Conservation (phyloP, 2,329 filamentous ascomycete species). For the Waltergamsia citrina region DNA sequence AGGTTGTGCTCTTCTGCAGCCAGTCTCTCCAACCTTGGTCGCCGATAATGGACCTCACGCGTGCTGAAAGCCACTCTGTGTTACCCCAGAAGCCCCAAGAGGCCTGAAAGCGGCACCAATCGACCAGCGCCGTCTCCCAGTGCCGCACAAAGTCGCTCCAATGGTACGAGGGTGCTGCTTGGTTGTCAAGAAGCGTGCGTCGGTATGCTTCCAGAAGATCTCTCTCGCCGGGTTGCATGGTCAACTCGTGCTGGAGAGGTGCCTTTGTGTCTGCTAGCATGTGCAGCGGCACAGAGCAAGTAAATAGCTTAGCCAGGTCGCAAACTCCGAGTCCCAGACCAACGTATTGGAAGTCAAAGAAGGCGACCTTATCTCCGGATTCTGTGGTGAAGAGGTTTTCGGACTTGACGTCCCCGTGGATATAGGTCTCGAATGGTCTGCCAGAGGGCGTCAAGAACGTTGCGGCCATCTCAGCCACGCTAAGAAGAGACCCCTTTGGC, state of each 20-base stretch:
- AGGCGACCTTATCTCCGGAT: slow-evolving; percentile 41
- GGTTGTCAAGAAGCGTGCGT: slow-evolving; percentile 14
- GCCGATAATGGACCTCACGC: slow-evolving; percentile 37
- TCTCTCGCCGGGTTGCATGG: slow-evolving; percentile 41
- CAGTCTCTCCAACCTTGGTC: slow-evolving; percentile 35
- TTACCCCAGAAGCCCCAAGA: slow-evolving; percentile 56
- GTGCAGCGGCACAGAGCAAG: slow-evolving; percentile 49
- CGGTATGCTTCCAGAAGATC: slow-evolving; percentile 42
- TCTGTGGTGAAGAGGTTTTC: slow-evolving; percentile 55
- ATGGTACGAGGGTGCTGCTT: slow-evolving; percentile 25
- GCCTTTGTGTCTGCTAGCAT: slow-evolving; percentile 31
- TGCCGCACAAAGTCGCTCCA: slow-evolving; percentile 47
- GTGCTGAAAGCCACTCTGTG: slow-evolving; percentile 45
- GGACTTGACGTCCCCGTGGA: slow-evolving; percentile 62
- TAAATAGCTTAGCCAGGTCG: slow-evolving; percentile 59
- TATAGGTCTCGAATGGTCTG: slow-evolving; percentile 40
- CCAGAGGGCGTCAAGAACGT: slow-evolving; percentile 35
- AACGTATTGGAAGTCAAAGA: slow-evolving; percentile 63
- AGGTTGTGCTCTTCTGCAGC: slow-evolving; percentile 20
- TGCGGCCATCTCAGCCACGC: slow-evolving; percentile 44
- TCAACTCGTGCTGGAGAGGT: slow-evolving; percentile 24
- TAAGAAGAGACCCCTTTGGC: slow-evolving; percentile 11
- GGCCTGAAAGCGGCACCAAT: slow-evolving; percentile 55
- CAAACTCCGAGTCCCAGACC: slow-evolving; percentile 55
- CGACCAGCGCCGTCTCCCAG: slow-evolving; percentile 58